Conservation (phyloP, 768 basidiomycete genomes). For the Hemileccinum rubropunctum region DNA sequence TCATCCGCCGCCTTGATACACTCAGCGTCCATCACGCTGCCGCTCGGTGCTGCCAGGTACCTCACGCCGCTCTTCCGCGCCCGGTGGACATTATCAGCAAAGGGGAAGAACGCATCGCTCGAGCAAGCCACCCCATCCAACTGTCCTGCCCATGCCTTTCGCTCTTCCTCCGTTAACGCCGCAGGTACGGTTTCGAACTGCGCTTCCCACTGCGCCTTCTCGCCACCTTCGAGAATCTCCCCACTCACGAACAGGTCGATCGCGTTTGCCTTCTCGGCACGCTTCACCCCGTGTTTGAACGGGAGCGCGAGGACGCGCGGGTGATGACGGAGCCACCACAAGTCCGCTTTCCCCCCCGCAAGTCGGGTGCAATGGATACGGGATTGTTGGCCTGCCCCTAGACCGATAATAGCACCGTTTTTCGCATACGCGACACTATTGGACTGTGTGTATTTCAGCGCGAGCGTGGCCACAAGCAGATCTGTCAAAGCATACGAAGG, state of each 20-base stretch:
- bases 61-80: slow-evolving; percentile 88
- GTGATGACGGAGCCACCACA: slow-evolving; percentile 99
- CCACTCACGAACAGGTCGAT: slow-evolving; percentile 95
- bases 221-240: slow-evolving; percentile 83
- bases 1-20: slow-evolving; percentile 97
- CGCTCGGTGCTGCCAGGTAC: slow-evolving; percentile 89
- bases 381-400: slow-evolving; percentile 97
- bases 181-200: slow-evolving; percentile 74
- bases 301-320: slow-evolving; percentile 88
- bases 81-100: slow-evolving; percentile 96
- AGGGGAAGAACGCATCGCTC: slow-evolving; percentile 99
- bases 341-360: slow-evolving; percentile 96
- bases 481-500: slow-evolving; percentile 78
- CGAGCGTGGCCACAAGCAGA: slow-evolving; percentile 92
- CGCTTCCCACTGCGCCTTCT: slow-evolving; percentile 87
- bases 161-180: slow-evolving; percentile 67
- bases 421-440: slow-evolving; percentile 97
- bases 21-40: slow-evolving; percentile 96
- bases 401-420: slow-evolving; percentile 88
- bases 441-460: slow-evolving; percentile 98
- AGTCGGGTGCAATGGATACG: slow-evolving; percentile 99
- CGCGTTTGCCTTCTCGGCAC: slow-evolving; percentile 97
- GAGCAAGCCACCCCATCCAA: slow-evolving; percentile 89
- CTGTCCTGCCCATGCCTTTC: slow-evolving; percentile 66
- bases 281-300: slow-evolving; percentile 97